Percentiles rank a stretch among this genome's conserved stretches.
Conservation (phyloP, 2,329 filamentous ascomycete species). For the Pyrenochaeta sp. region DNA sequence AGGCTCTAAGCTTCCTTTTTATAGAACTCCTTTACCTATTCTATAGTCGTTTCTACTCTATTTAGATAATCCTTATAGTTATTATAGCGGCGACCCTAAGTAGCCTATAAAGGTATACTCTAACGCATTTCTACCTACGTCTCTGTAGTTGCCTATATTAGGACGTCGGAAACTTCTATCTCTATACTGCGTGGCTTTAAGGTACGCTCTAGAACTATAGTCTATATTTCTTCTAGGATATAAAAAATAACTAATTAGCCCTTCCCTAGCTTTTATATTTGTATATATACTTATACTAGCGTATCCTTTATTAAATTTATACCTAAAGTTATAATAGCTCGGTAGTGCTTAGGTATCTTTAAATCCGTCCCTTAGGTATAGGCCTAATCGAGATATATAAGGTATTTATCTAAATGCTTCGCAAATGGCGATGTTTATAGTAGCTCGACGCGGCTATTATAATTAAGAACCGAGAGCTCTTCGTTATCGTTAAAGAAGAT, state of each 20-base stretch:
- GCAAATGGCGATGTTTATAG: constrained; percentile 67
- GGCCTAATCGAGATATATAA: constrained; percentile 74
- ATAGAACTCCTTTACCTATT: constrained; percentile 54
- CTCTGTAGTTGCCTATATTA: constrained; percentile 67
- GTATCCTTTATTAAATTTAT: constrained; percentile 71
- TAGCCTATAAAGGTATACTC: constrained; percentile 66
- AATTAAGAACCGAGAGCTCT: constrained; percentile 62
- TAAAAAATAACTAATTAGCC: constrained; percentile 72
- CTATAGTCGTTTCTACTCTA: constrained; percentile 14
- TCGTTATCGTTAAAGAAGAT: constrained; percentile 67
- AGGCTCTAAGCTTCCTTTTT: constrained; percentile 64
- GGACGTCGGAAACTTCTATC: constrained; percentile 63
- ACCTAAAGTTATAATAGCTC: constrained; percentile 73
- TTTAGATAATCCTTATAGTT: constrained; percentile 52
- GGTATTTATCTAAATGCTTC: constrained; percentile 63
- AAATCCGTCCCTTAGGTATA: constrained; percentile 76
- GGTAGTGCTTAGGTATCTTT: constrained; percentile 63
- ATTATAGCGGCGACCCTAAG: constrained; percentile 64
- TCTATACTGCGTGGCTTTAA: not conserved
- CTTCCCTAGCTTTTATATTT: constrained; percentile 73
- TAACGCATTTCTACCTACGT: constrained; percentile 60
- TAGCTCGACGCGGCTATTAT: constrained; percentile 54
- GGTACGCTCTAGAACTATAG: constrained; percentile 54
- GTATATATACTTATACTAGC: constrained; percentile 71
- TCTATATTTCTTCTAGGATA: constrained; percentile 65